phyloP scores from a whole-genome alignment of 1,284 basidiomycete genomes.

The Kwoniella shivajii region DNA sequence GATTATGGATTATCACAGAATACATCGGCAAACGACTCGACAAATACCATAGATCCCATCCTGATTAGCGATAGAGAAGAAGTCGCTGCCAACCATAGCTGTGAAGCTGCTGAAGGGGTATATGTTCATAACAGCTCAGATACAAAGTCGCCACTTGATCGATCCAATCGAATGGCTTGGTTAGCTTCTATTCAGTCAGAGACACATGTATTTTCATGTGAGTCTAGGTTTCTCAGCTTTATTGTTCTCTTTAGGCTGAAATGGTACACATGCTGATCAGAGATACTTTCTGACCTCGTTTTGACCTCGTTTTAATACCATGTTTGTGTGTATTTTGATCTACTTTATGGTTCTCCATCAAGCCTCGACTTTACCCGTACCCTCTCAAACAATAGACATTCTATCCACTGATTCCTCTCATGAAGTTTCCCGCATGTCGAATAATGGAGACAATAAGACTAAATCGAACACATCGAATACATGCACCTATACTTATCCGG shows the following conservation, averaged over 20 bases:
- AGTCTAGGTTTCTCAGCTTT: too few relatives aligned
- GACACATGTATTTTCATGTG: too few relatives aligned
- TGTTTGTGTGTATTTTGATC: slow-evolving; percentile 2
- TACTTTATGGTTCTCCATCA: slow-evolving; percentile 2
- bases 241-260: too few relatives aligned
- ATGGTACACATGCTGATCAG: too few relatives aligned
- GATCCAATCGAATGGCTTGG: too few relatives aligned
- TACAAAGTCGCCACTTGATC: too few relatives aligned
- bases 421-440: background rate
- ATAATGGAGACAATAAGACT: background rate
- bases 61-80: background rate
- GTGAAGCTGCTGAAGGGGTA: too few relatives aligned
- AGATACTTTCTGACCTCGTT: background rate
- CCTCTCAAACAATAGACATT: background rate
- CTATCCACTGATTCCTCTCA: background rate
- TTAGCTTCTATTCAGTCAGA: too few relatives aligned
- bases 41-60: background rate
- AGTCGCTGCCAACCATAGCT: too few relatives aligned
- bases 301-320: background rate
- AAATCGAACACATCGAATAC: background rate
- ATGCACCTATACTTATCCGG: background rate
- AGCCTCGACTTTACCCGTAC: slow-evolving; percentile 1
- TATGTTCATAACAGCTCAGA: too few relatives aligned
- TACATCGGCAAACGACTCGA: background rate
- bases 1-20: background rate